Evolutionary conservation across 495 filamentous ascomycete genomes (phyloP), one percentile per base, ranked within the genome.

Genomic region (Penicillium canariense): DNA sequence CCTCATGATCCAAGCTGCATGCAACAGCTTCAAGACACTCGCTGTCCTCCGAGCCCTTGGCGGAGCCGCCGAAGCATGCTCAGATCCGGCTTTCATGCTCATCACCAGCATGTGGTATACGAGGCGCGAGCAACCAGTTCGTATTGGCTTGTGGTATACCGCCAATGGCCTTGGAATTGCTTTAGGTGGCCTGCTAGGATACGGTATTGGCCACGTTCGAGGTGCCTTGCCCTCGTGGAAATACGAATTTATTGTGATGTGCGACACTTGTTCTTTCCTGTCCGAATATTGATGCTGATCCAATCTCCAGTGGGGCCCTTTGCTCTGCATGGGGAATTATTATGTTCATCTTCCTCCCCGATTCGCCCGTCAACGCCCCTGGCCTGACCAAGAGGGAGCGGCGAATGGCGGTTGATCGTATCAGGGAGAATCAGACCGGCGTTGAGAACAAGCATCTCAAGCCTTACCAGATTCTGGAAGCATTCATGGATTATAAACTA

Each of bases 401-500:
- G 46, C 70, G 71, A 20, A 68, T 86, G 46, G 82, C 84, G 39
- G 74, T 86, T 10, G 78, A 84, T 54, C 74, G 84, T 12, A 67
- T 87, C 9, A 71, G 81, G 22, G 73, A 76, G 11, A 85, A 87
- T 48, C 82, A 84, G 55, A 86, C 84, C 0, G 84, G 84, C 38
- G 73, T 87, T n/a, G 83, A 87, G 69, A 87, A 85, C 51, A 80
- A 83, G 43, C 71, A 77, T 50, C 61, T 88, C 43, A 87, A 87
- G 61, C 67, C 62, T 10, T 74, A 73, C 39, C 86, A 88, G 62
- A 70, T 86, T 7, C 54, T 56, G 3, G 86, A 88, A 53, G 81
- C 83, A 8, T 69, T 81, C 32, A 53, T 71, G 20, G 85, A 88
- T 56, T 70, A 80, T 39, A 88, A 87, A 60, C 67, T 84, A 5